Evolutionary conservation across 139 green algal species (phyloP).

Genomic region (Ostreobium quekettii): DNA sequence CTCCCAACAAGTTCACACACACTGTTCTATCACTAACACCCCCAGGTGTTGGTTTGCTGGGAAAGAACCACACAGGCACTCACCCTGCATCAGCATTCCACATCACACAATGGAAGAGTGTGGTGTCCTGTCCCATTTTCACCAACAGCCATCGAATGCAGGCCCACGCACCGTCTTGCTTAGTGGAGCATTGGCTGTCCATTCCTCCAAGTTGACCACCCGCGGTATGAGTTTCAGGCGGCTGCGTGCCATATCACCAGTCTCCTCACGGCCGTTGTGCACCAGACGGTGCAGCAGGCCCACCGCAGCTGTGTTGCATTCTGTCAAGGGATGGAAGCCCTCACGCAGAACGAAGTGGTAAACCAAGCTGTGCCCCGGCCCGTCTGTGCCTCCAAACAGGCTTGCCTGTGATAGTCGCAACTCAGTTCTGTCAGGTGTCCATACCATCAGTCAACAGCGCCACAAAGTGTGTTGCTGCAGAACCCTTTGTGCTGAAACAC

Average conservation of each 20-base stretch:
- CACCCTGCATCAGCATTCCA: too few relatives aligned
- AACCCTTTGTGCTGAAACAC: too few relatives aligned
- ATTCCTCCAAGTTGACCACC: conserved; percentile 73
- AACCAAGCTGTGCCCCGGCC: conserved; percentile 54
- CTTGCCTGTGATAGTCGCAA: conserved; percentile 29
- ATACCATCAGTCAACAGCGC: too few relatives aligned
- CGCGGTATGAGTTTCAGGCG: conserved; percentile 78
- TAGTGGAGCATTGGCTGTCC: conserved; percentile 51
- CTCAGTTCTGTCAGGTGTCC: too few relatives aligned
- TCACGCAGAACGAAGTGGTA: conserved; percentile 66
- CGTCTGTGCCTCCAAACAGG: conserved; percentile 59
- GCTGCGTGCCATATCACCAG: conserved; percentile 52
- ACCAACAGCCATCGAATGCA: too few relatives aligned
- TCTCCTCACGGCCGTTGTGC: conserved; percentile 51
- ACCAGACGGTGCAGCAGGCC: conserved; percentile 59
- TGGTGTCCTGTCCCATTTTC: too few relatives aligned
- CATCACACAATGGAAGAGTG: too few relatives aligned
- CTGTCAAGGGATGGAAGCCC: conserved; percentile 46
- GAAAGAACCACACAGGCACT: too few relatives aligned
- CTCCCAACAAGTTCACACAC: too few relatives aligned
- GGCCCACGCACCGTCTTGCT: conserved; percentile 23
- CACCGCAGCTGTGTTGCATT: conserved; percentile 51
- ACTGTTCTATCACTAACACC: too few relatives aligned
- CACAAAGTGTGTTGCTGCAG: too few relatives aligned
- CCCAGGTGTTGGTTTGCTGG: too few relatives aligned